Conservation (phyloP, 2,329 filamentous ascomycete genomes). For the Niveomyces coronatus region DNA sequence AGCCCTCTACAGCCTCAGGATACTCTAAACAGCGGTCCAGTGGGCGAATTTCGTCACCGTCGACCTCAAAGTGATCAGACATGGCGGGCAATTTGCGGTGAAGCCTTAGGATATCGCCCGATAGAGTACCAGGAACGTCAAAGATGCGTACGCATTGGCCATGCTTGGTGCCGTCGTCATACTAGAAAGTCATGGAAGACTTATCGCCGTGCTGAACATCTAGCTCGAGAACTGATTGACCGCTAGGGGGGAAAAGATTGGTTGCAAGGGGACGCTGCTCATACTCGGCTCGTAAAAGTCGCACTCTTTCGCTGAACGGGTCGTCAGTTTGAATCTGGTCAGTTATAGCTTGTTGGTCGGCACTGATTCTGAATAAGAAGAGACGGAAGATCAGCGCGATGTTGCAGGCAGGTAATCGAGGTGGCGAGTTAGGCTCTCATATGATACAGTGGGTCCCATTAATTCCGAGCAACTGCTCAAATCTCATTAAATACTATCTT, state of each 20-base stretch:
- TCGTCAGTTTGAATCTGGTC: background rate
- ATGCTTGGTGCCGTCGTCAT: conserved; percentile 10
- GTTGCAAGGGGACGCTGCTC: conserved; percentile 3
- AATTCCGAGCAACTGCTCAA: too few species aligned
- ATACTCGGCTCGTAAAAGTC: background rate
- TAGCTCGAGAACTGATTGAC: background rate
- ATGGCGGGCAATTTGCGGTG: conserved; percentile 12
- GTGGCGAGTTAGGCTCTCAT: too few species aligned
- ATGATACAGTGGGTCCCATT: too few species aligned
- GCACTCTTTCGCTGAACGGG: background rate
- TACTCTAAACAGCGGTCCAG: background rate
- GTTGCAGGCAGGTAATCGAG: too few species aligned
- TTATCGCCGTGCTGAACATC: background rate
- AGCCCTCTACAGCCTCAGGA: background rate
- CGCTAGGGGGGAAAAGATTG: conserved; percentile 6
- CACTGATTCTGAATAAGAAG: too few species aligned
- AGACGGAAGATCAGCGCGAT: too few species aligned
- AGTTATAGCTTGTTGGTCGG: too few species aligned
- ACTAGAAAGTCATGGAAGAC: conserved; percentile 9
- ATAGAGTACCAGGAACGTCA: conserved; percentile 15
- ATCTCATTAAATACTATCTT: too few species aligned
- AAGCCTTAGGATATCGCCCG: conserved; percentile 16
- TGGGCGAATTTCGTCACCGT: background rate
- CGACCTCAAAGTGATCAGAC: background rate
- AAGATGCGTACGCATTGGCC: conserved; percentile 14